A percentile compares a stretch with the other conserved stretches of the same genome.
phyloP scores from a whole-genome alignment of 257 asterid species.

The Solanum stenotomum region DNA sequence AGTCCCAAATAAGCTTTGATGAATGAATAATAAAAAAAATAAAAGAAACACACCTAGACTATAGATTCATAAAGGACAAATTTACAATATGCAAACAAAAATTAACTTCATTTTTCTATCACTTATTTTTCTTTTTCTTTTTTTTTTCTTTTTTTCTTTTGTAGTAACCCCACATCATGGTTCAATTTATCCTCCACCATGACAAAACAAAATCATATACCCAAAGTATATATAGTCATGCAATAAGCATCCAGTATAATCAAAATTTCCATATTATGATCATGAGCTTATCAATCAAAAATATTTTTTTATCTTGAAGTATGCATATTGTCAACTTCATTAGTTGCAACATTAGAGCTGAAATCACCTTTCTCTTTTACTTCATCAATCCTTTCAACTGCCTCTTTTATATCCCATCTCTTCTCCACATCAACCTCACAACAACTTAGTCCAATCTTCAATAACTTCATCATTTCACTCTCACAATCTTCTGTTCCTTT shows the following conservation, averaged over 20 bases:
- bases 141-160: not conserved
- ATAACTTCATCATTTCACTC: constrained; percentile 57
- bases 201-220: not conserved
- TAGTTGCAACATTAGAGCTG: constrained; percentile 36
- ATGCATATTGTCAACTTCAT: constrained; percentile 31
- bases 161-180: not conserved
- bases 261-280: not conserved
- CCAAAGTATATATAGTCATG: not conserved
- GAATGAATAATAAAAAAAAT: not conserved
- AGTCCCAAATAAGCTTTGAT: not conserved
- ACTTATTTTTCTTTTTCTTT: not conserved
- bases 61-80: not conserved
- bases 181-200: not conserved
- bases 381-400: constrained; percentile 51
- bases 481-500: constrained; percentile 15
- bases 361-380: constrained; percentile 39
- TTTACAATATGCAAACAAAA: not conserved
- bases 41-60: constrained; percentile 1
- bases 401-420: constrained; percentile 62
- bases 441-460: constrained; percentile 55
- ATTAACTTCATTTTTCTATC: not conserved
- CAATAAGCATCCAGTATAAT: not conserved
- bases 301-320: constrained; percentile 35
- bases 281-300: not conserved
- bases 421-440: constrained; percentile 45